These are phyloP conservation scores for Mortierella sp. DNA, from an alignment of 371 early-diverging fungal genomes.

Conservation along the genomic window DNA sequence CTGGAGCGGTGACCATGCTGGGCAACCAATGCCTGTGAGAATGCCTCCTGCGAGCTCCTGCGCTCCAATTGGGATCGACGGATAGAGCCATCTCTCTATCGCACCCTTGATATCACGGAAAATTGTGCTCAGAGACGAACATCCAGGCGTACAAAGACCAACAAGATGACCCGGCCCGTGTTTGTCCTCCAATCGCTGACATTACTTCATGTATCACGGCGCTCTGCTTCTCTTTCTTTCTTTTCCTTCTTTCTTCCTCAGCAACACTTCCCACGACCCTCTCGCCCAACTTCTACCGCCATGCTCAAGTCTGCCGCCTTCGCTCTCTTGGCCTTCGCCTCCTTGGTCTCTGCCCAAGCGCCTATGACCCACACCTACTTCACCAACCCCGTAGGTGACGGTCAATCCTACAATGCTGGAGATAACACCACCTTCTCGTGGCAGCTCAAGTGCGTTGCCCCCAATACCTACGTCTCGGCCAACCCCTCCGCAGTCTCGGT, in stretches of 20 bases:
- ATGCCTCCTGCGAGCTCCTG: too few relatives aligned
- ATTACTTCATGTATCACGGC: too few relatives aligned
- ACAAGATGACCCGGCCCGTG: too few relatives aligned
- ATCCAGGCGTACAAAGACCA: background rate
- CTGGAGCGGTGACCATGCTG: too few relatives aligned
- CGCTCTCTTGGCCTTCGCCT: conserved; percentile 19
- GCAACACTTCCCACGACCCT: conserved; percentile 6
- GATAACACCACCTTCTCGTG: conserved; percentile 31
- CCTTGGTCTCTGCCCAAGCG: conserved; percentile 28
- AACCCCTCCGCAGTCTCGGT: conserved; percentile 23
- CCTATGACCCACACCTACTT: conserved; percentile 31
- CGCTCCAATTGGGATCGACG: too few relatives aligned
- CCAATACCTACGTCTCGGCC: conserved; percentile 7
- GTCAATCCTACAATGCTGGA: conserved; percentile 7
- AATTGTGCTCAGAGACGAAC: background rate
- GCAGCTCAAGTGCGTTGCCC: conserved; percentile 17
- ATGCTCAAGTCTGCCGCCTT: conserved; percentile 43
- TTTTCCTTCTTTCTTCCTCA: conserved; percentile 1
- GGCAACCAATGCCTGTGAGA: too few relatives aligned
- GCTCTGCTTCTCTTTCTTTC: background rate
- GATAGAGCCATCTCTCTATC: too few relatives aligned
- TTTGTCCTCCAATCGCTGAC: too few relatives aligned
- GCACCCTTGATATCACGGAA: background rate
- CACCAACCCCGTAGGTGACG: conserved; percentile 24
- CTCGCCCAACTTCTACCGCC: background rate